Base-by-base conservation (phyloP, 441 rosid genomes). In the Flueggea neowawraea region DNA sequence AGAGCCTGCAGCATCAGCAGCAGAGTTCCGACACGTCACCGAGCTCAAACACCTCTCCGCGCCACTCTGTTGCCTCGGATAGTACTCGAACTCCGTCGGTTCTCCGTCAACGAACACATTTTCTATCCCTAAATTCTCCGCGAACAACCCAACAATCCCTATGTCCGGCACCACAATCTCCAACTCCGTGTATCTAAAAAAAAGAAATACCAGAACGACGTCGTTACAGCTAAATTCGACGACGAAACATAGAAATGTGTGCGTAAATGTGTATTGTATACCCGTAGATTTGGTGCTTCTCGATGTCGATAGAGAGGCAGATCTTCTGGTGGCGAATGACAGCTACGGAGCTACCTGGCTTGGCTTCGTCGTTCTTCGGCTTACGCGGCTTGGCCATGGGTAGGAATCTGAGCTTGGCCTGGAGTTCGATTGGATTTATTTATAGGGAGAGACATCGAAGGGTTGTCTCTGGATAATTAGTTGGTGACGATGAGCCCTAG, bases 121-220 rank as follows among this genome's bases (percentile, higher is more conserved):
- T 79, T 87, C 91, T 0, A 94, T 91, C 47, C 82, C 99, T 71
- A 94, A 80, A 66, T 94, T 91, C 86, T 94, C 97, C 32, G 96
- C 97, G 48, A 87, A 87, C 61, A 94, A 73, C 33, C 96, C 99
- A 17, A 86, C 96, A 12, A 94, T 75, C 13, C 97, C 99, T 3
- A 94, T 91, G 66, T 94, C 97, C 13, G 99, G 99, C n/a, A 94
- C 99, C 28, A 64, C 79, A 55, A 94, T 88, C 76, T 94, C 97
- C 68, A 94, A 77, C 80, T 94, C 94, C 16, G 99, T 87, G 71
- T 86, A 91, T 31, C 98, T 91, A 72, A 55, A 60, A 6, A n/a
- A 64, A 61, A 49, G 5, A 45, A 52, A 16, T 22, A 0, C 28
- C 28, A 22, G 28, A 22, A 41, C n/a, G 58, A 62, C 31, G 16